Evolutionary conservation across 176 grass and related monocot genomes (phyloP).

Genomic region (Areca catechu): DNA sequence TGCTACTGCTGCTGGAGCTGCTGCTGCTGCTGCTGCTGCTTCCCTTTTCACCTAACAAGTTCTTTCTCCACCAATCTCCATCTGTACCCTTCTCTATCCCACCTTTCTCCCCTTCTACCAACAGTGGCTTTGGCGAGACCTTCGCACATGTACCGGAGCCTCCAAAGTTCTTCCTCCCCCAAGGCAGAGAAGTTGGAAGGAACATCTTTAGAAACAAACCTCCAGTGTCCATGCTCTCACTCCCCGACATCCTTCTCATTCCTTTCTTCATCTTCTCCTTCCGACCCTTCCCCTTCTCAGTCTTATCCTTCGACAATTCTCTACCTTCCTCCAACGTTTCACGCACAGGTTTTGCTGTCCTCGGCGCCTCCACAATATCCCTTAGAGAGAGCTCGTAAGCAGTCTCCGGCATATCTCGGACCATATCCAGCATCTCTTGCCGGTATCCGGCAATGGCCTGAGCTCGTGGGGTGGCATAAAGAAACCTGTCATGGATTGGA

Average conservation of each 20-base stretch:
- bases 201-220: slow-evolving; percentile 64
- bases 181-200: slow-evolving; percentile 35
- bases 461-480: slow-evolving; percentile 1
- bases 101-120: slow-evolving; percentile 9
- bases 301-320: slow-evolving; percentile 15
- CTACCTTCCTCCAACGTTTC: background rate
- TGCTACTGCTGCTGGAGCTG: slow-evolving; percentile 17
- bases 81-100: background rate
- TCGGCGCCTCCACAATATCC: slow-evolving; percentile 59
- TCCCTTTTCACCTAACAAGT: slow-evolving; percentile 38
- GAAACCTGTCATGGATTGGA: background rate
- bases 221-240: slow-evolving; percentile 42
- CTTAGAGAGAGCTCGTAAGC: slow-evolving; percentile 76
- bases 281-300: too few relatives aligned
- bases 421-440: slow-evolving; percentile 75
- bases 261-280: slow-evolving; percentile 14
- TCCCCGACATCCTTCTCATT: slow-evolving; percentile 37
- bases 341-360: too few relatives aligned
- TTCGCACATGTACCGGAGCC: background rate
- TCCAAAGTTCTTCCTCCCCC: slow-evolving; percentile 40
- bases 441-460: slow-evolving; percentile 58
- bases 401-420: slow-evolving; percentile 51
- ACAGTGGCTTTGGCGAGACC: slow-evolving; percentile 36
- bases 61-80: slow-evolving; percentile 61
- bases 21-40: slow-evolving; percentile 30